Percentiles rank a stretch among this genome's conserved stretches.
Evolutionary conservation across 108 stramenopile species (phyloP).

Genomic region (Pseudonitzschia pungens): DNA sequence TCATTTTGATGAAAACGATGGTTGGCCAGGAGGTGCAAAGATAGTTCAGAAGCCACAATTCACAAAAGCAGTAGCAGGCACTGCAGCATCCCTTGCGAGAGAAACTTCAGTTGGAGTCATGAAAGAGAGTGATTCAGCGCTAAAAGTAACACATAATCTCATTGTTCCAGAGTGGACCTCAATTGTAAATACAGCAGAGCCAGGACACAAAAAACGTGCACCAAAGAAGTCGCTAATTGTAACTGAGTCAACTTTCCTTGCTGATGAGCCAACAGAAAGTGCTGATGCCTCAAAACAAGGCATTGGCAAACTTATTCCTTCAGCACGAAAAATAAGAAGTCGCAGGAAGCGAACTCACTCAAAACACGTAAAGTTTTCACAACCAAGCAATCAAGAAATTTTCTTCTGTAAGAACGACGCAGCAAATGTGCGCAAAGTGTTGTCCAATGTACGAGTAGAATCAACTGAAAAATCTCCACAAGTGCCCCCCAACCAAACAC

Average conservation of each 20-base stretch:
- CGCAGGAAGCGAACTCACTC: slow-evolving; percentile 1
- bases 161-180: slow-evolving; percentile 6
- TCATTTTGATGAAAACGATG: slow-evolving; percentile 1
- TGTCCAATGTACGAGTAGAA: background rate
- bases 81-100: background rate
- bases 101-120: background rate
- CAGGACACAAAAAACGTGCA: background rate
- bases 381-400: slow-evolving; percentile 4
- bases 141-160: background rate
- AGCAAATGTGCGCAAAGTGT: slow-evolving; percentile 11
- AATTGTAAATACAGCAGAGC: background rate
- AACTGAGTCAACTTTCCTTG: background rate
- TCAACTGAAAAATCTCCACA: background rate
- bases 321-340: background rate
- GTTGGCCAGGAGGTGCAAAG: slow-evolving; percentile 16
- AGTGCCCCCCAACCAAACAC: background rate
- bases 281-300: background rate
- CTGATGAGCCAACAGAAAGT: background rate
- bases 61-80: background rate
- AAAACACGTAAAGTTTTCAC: background rate
- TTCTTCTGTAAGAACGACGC: slow-evolving; percentile 10
- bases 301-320: background rate
- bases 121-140: background rate
- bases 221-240: background rate
- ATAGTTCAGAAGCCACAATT: background rate